Percentiles rank a stretch among this genome's conserved stretches.
Evolutionary conservation across 2,329 filamentous ascomycete species (phyloP).

Genomic region (Furcasterigmium furcatum): DNA sequence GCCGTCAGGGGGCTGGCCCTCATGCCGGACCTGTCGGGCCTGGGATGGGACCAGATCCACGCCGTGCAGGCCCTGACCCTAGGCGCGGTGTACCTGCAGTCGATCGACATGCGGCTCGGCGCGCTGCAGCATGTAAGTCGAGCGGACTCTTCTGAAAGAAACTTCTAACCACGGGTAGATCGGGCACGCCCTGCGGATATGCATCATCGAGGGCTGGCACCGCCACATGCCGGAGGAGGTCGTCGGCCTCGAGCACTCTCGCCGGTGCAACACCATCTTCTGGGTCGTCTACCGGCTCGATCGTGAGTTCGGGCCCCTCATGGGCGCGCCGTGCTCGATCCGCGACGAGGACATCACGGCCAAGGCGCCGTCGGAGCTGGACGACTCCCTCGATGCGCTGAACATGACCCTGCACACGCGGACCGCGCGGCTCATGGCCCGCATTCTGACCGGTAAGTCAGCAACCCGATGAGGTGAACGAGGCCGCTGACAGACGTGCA

Average conservation of each 20-base stretch:
- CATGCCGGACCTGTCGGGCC: constrained; percentile 29
- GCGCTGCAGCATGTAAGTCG: constrained; percentile 33
- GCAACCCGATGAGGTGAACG: not conserved
- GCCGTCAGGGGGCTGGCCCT: constrained; percentile 33
- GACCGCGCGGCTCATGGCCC: constrained; percentile 11
- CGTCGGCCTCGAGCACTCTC: constrained; percentile 9
- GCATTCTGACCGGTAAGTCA: constrained; percentile 9
- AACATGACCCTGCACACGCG: constrained; percentile 13
- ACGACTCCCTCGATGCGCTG: constrained; percentile 9
- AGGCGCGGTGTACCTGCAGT: constrained; percentile 33
- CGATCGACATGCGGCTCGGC: constrained; percentile 33
- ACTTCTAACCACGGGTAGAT: too few relatives aligned
- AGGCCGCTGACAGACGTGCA: not conserved
- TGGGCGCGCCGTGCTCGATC: constrained; percentile 12
- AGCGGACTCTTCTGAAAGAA: constrained; percentile 9
- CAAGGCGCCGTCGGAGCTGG: constrained; percentile 9
- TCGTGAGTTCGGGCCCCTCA: constrained; percentile 10
- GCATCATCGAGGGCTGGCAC: constrained; percentile 22
- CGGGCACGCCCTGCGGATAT: constrained; percentile 26
- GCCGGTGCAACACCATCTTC: constrained; percentile 13
- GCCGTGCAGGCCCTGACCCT: constrained; percentile 29
- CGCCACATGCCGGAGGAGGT: constrained; percentile 12
- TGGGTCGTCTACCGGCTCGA: constrained; percentile 13
- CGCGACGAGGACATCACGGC: constrained; percentile 13
- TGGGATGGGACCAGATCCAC: constrained; percentile 22